phyloP scores from a whole-genome alignment of 768 basidiomycete genomes.

The Serendipita sp. region DNA sequence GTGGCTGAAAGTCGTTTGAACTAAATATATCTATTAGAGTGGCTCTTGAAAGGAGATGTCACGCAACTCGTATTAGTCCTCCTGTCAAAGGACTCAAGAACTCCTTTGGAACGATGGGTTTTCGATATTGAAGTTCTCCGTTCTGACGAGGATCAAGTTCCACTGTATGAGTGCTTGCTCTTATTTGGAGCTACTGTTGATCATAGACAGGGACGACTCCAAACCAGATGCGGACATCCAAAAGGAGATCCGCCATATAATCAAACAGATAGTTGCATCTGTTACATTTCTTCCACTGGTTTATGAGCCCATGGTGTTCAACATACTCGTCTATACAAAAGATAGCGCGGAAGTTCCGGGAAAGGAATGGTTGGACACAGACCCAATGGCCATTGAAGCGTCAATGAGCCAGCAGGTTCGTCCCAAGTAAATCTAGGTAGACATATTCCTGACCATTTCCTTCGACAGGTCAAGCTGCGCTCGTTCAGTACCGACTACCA shows the following conservation, averaged over 20 bases:
- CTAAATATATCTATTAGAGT: slow-evolving; percentile 37
- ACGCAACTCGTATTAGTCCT: slow-evolving; percentile 92
- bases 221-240: slow-evolving; percentile 85
- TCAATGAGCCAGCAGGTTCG: slow-evolving; percentile 69
- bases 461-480: slow-evolving; percentile 53
- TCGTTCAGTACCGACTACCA: slow-evolving; percentile 98
- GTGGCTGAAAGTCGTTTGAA: background rate
- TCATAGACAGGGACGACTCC: slow-evolving; percentile 16
- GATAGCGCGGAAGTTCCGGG: slow-evolving; percentile 84
- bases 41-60: slow-evolving; percentile 84
- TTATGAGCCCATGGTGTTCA: slow-evolving; percentile 91
- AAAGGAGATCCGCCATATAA: slow-evolving; percentile 91
- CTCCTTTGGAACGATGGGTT: slow-evolving; percentile 93
- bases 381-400: slow-evolving; percentile 82
- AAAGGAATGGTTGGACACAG: slow-evolving; percentile 92
- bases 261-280: slow-evolving; percentile 95
- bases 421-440: background rate
- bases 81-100: slow-evolving; percentile 84
- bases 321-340: slow-evolving; percentile 89
- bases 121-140: slow-evolving; percentile 84
- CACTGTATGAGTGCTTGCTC: background rate
- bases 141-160: slow-evolving; percentile 27
- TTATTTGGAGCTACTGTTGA: slow-evolving; percentile 17
- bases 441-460: slow-evolving; percentile 10
- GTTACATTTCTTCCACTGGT: slow-evolving; percentile 94